phyloP scores from a whole-genome alignment of 2,329 filamentous ascomycete species.

The Microdochium trichocladiopsis region DNA sequence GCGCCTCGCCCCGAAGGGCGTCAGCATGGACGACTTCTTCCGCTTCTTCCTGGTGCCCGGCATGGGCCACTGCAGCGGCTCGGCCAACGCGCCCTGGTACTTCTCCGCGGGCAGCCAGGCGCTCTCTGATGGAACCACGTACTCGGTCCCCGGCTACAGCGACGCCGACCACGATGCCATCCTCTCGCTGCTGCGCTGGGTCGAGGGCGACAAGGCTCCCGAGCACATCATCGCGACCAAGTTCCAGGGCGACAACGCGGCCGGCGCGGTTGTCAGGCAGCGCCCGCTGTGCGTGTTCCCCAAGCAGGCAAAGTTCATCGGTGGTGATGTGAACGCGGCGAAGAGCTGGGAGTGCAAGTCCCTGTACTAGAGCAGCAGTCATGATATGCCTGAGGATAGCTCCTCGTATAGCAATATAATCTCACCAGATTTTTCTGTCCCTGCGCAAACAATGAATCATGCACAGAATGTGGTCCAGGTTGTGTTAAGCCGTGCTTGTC shows the following conservation, averaged over 20 bases:
- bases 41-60: slow-evolving; percentile 40
- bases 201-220: slow-evolving; percentile 22
- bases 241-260: slow-evolving; percentile 14
- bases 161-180: slow-evolving; percentile 27
- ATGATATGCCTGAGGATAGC: too few species aligned
- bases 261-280: slow-evolving; percentile 14
- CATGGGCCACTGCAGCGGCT: slow-evolving; percentile 36
- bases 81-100: slow-evolving; percentile 22
- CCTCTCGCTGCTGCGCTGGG: slow-evolving; percentile 27
- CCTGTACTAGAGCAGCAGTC: neutral
- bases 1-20: slow-evolving; percentile 14
- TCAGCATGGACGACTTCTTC: slow-evolving; percentile 37
- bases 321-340: slow-evolving; percentile 12
- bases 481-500: too few species aligned
- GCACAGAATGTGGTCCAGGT: too few species aligned
- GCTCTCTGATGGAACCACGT: slow-evolving; percentile 11
- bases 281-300: slow-evolving; percentile 18
- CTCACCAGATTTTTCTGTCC: too few species aligned
- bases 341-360: slow-evolving; percentile 15
- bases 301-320: slow-evolving; percentile 17
- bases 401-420: too few species aligned
- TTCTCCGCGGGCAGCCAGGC: slow-evolving; percentile 20
- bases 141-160: slow-evolving; percentile 25
- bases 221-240: slow-evolving; percentile 19
- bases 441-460: too few species aligned